These are phyloP conservation scores for Ceratobasidium sp. DNA, from an alignment of 1,284 basidiomycete genomes.

Conservation along the genomic window DNA sequence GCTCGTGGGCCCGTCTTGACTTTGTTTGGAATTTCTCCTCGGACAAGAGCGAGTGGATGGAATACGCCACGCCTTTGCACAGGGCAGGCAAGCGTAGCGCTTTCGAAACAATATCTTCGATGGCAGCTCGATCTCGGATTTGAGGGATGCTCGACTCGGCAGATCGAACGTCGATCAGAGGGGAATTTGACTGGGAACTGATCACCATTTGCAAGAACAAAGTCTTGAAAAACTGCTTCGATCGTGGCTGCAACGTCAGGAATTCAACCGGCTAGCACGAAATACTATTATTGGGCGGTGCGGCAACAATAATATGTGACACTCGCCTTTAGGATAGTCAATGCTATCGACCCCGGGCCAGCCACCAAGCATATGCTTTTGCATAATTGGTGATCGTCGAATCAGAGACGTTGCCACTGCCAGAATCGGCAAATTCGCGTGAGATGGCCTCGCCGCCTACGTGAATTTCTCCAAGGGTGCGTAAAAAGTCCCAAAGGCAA, in stretches of 20 bases:
- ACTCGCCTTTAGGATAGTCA: slow-evolving; percentile 82
- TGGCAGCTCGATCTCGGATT: slow-evolving; percentile 60
- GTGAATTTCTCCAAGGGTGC: slow-evolving; percentile 83
- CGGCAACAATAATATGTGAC: background rate
- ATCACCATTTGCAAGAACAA: slow-evolving; percentile 73
- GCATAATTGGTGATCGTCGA: slow-evolving; percentile 70
- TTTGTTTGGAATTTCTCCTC: slow-evolving; percentile 7
- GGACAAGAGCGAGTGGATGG: slow-evolving; percentile 50
- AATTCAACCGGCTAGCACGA: slow-evolving; percentile 82
- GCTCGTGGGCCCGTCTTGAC: slow-evolving; percentile 16
- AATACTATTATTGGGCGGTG: background rate
- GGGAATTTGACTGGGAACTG: slow-evolving; percentile 73
- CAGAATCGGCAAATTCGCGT: slow-evolving; percentile 63
- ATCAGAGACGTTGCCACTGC: slow-evolving; percentile 56
- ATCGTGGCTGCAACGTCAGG: slow-evolving; percentile 67
- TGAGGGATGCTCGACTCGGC: slow-evolving; percentile 52
- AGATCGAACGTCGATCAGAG: slow-evolving; percentile 53
- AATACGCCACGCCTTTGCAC: slow-evolving; percentile 72
- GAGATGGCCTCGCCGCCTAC: slow-evolving; percentile 84
- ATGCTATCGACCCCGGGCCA: slow-evolving; percentile 74
- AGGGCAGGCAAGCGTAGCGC: slow-evolving; percentile 65
- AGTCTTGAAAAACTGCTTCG: slow-evolving; percentile 69
- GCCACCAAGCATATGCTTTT: slow-evolving; percentile 82
- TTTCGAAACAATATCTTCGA: slow-evolving; percentile 79
- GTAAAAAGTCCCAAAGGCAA: slow-evolving; percentile 95